These are phyloP conservation scores for Cyberlindnera xishuangbannaensis DNA, from an alignment of 805 yeast genomes.

Conservation along the genomic window DNA sequence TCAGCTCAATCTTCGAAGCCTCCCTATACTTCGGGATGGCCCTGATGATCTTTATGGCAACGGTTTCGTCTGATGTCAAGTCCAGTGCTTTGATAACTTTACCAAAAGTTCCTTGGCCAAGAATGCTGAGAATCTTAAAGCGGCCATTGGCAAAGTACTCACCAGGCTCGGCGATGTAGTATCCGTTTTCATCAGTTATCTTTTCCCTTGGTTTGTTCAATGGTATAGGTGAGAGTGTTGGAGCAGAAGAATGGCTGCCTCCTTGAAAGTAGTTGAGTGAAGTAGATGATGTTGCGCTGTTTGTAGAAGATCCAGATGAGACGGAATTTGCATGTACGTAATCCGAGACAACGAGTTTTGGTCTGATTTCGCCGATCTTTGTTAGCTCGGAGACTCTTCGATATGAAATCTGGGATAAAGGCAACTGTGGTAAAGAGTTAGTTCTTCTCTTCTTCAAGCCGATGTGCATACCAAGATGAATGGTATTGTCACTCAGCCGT, in stretches of 20 bases:
- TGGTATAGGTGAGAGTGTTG: conserved; percentile 20
- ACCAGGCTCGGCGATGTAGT: conserved; percentile 55
- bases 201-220: conserved; percentile 7
- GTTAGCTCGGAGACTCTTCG: conserved; percentile 29
- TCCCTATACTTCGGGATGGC: conserved; percentile 92
- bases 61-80: conserved; percentile 42
- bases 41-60: conserved; percentile 89
- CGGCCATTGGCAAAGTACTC: conserved; percentile 66
- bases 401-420: conserved; percentile 41
- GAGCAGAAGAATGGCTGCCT: conserved; percentile 4
- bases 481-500: neutral
- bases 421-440: conserved; percentile 48
- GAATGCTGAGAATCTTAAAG: conserved; percentile 56
- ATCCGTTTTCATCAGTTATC: conserved; percentile 47
- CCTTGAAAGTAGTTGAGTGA: conserved; percentile 6
- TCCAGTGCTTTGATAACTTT: conserved; percentile 85
- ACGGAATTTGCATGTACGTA: conserved; percentile 2
- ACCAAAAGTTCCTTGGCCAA: conserved; percentile 94
- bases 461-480: conserved; percentile 16
- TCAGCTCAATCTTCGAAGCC: conserved; percentile 87
- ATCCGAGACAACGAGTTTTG: conserved; percentile 24
- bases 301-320: conserved; percentile 5
- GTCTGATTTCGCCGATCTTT: conserved; percentile 38
- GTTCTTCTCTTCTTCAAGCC: conserved; percentile 42
- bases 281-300: conserved; percentile 7